A percentile compares a stretch with the other conserved stretches of the same genome.
phyloP scores from a whole-genome alignment of 495 filamentous ascomycete genomes.

The Bacidia rubella region DNA sequence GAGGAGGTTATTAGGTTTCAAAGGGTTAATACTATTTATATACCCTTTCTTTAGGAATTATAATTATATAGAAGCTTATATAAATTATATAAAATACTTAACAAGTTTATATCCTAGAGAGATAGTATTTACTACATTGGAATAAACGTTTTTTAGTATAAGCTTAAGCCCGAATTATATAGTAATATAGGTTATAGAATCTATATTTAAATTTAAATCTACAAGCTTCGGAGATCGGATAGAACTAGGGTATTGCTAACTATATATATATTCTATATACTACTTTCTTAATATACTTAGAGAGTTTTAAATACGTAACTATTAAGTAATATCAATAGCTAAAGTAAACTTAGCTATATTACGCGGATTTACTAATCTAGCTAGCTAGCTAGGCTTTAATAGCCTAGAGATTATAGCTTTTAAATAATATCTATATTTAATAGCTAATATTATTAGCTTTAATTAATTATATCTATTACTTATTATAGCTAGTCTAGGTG shows the following conservation, averaged over 20 bases:
- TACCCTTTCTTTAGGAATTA: background rate
- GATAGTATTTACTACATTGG: background rate
- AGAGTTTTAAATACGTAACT: slow-evolving; percentile 1
- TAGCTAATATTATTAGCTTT: background rate
- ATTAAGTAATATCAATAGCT: background rate
- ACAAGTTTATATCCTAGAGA: background rate
- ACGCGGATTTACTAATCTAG: slow-evolving; percentile 10
- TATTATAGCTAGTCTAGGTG: background rate
- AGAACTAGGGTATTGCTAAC: slow-evolving; percentile 10
- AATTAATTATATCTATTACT: slow-evolving; percentile 5
- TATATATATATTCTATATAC: slow-evolving; percentile 10
- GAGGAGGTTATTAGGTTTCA: background rate
- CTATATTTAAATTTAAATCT: slow-evolving; percentile 4
- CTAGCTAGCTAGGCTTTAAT: slow-evolving; percentile 9
- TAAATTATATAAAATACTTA: background rate
- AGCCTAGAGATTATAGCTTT: slow-evolving; percentile 8
- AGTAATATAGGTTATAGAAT: background rate
- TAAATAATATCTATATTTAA: slow-evolving; percentile 1
- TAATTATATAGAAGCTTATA: background rate
- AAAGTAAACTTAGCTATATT: slow-evolving; percentile 5
- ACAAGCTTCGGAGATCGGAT: background rate
- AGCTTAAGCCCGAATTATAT: background rate
- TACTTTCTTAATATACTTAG: slow-evolving; percentile 7
- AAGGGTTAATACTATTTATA: background rate
- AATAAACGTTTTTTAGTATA: background rate